These are phyloP conservation scores for Dactylellina haptotyla DNA, from an alignment of 2,329 filamentous ascomycete genomes.

Conservation along the genomic window DNA sequence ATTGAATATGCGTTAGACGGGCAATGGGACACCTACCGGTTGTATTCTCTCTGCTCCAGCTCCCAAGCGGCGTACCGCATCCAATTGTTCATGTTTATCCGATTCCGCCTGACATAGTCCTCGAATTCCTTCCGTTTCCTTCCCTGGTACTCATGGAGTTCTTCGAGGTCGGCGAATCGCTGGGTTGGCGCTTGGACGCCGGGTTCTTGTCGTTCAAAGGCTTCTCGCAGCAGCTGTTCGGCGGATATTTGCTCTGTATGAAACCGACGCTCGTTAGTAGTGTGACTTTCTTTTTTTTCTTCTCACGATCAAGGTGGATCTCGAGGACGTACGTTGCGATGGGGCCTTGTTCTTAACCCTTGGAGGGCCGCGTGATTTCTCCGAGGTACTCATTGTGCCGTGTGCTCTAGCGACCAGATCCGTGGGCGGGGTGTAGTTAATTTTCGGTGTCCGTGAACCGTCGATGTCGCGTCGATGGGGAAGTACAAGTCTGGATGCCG, in stretches of 20 bases:
- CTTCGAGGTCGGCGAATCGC: constrained; percentile 94
- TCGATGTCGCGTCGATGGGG: constrained; percentile 36
- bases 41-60: constrained; percentile 96
- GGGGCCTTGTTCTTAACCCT: constrained; percentile 99
- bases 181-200: constrained; percentile 89
- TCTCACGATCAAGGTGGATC: constrained; percentile 47
- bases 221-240: constrained; percentile 95
- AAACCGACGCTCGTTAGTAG: constrained; percentile 49
- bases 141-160: constrained; percentile 96
- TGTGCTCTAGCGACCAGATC: constrained; percentile 3
- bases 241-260: constrained; percentile 83
- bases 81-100: constrained; percentile 98
- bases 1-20: neutral
- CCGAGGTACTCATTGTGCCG: constrained; percentile 71
- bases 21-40: constrained; percentile 60
- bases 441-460: neutral
- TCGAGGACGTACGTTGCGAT: constrained; percentile 67
- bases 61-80: constrained; percentile 98
- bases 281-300: too few relatives aligned
- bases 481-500: constrained; percentile 17
- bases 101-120: constrained; percentile 94
- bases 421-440: neutral
- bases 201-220: constrained; percentile 93
- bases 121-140: constrained; percentile 96
- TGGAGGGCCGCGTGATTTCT: constrained; percentile 87